phyloP scores from a whole-genome alignment of 2,329 filamentous ascomycete genomes.

The Thermomyces lanuginosus region DNA sequence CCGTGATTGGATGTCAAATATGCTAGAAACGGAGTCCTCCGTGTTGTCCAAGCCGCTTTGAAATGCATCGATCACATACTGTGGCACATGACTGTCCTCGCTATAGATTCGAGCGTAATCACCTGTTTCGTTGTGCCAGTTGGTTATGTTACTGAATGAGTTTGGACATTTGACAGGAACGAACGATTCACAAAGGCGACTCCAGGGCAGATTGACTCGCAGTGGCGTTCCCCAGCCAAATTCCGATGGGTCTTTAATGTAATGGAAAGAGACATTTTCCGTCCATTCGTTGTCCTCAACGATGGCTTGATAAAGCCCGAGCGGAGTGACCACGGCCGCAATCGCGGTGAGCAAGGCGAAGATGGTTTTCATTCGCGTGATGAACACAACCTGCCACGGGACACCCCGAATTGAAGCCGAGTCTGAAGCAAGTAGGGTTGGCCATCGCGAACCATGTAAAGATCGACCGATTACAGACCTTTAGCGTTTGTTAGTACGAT shows the following conservation, averaged over 20 bases:
- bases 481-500: not conserved
- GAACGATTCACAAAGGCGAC: constrained; percentile 16
- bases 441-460: constrained; percentile 29
- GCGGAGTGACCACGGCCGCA: constrained; percentile 31
- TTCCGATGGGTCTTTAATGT: constrained; percentile 17
- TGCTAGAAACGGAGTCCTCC: constrained; percentile 22
- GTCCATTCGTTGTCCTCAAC: constrained; percentile 8
- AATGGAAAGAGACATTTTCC: constrained; percentile 19
- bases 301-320: constrained; percentile 30
- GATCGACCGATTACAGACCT: constrained; percentile 23
- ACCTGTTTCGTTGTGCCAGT: constrained; percentile 3
- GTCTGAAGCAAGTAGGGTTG: constrained; percentile 26
- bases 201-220: constrained; percentile 17
- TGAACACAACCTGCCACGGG: constrained; percentile 11
- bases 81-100: constrained; percentile 20
- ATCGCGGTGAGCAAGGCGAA: constrained; percentile 18
- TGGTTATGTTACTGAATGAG: constrained; percentile 7
- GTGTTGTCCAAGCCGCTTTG: constrained; percentile 20
- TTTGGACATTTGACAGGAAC: constrained; percentile 11
- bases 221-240: constrained; percentile 22
- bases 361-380: constrained; percentile 14
- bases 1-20: constrained; percentile 29
- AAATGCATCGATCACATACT: constrained; percentile 19
- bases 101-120: constrained; percentile 7
- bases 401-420: constrained; percentile 18